A percentile compares a stretch with the other conserved stretches of the same genome.
Evolutionary conservation across 116 monocot genomes (phyloP).

Genomic region (Dioscorea cayenensis): DNA sequence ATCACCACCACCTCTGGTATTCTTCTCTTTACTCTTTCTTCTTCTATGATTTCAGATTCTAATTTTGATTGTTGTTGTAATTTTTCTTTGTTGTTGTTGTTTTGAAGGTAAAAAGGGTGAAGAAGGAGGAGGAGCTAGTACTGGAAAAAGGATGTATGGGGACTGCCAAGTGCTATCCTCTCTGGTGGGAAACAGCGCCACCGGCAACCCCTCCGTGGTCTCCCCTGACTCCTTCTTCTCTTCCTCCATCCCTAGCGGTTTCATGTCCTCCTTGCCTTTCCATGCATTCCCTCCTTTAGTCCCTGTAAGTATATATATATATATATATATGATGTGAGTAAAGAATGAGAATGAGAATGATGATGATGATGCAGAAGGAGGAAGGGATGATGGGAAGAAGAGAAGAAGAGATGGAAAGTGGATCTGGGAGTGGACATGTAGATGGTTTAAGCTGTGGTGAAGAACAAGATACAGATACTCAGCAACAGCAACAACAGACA

Average conservation of each 20-base stretch:
- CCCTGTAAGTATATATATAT: conserved; percentile 27
- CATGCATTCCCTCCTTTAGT: conserved; percentile 40
- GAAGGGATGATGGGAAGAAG: conserved; percentile 20
- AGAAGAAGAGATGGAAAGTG: conserved; percentile 65
- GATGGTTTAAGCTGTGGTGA: conserved; percentile 82
- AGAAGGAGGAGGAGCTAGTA: not conserved
- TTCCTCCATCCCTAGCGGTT: conserved; percentile 40
- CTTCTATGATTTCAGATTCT: no score
- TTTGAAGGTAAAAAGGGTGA: not conserved
- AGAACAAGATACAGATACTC: conserved; percentile 47
- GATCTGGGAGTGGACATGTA: conserved; percentile 72
- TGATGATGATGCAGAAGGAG: conserved; percentile 60
- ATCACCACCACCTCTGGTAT: not conserved
- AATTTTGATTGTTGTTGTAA: no score
- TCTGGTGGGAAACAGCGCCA: not conserved
- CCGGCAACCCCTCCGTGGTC: conserved; percentile 5
- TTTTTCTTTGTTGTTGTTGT: no score
- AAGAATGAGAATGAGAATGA: not conserved
- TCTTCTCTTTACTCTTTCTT: no score
- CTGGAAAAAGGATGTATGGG: conserved; percentile 46
- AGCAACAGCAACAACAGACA: not conserved
- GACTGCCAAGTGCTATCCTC: conserved; percentile 71
- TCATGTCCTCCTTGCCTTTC: conserved; percentile 59
- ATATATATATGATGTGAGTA: not conserved
- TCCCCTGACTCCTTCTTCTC: conserved; percentile 43